Evolutionary conservation across 805 yeast genomes (phyloP), one percentile per base, ranked within the genome.

Genomic region (Limtongia smithiae): DNA sequence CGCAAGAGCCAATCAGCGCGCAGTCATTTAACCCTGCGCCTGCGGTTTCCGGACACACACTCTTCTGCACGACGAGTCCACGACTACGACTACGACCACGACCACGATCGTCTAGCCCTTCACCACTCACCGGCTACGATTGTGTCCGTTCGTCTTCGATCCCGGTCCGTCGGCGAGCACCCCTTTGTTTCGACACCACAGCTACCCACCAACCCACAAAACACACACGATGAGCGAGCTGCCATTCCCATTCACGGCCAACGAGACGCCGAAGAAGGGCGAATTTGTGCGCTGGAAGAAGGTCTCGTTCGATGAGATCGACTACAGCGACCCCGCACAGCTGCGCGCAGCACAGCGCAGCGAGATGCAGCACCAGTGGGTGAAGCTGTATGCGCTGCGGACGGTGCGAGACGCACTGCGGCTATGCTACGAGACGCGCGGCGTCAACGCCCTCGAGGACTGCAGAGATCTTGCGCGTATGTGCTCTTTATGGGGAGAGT

Each of bases 231-330:
- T n/a, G n/a, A 28, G 11, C 3, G 11, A 14, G n/a, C 17, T 14
- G 30, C 18, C 20, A 32, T 14, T 31, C n/a, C n/a, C 14, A 6
- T 38, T 25, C 24, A 14, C 31, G 15, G 21, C 9, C 37, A 37
- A 12, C 9, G 33, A 21, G 18, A 27, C 30, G 17, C 12, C 25
- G 9, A 25, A 12, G 37, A 5, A 17, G 17, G 40, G 32, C 15
- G 50, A 21, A 8, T 41, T 41, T 20, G 39, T 12, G 27, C 52
- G 56, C 21, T 54, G 43, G 44, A 47, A 46, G 33, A 44, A 54
- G 41, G 91, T 85, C 47, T 85, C 94, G 37, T 86, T 85, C 64
- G 94, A 86, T 69, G 85, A 82, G 57, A 84, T 86, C 57, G 84
- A 84, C 71, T 86, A 86, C 69, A 76, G 76, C 60, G 79, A 85